Evolutionary conservation across 2,329 filamentous ascomycete species (phyloP), one percentile per base, ranked within the genome.

Genomic region (Colletotrichum acutatum): DNA sequence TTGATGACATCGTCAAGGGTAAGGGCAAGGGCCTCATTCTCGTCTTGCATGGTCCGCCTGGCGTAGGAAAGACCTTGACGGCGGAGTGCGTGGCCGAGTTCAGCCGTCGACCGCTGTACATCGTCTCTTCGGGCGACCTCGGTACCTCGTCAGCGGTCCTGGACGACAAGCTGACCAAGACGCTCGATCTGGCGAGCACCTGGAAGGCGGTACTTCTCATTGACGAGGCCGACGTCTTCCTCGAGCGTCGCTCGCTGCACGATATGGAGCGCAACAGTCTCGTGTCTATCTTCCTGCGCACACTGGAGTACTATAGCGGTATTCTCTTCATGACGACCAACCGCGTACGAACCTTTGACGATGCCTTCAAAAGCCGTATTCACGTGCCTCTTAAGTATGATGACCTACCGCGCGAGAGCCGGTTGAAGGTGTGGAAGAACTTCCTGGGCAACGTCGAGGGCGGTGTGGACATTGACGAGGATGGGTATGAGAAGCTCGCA

Each of bases 141-240:
- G 93, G 93, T 34, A 90, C 90, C 2, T 89, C 91, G 66, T 88
- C 91, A 0, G 85, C 87, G 70, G 87, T 87, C 14, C 87, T 95
- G 0, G 93, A 94, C 79, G 84, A 84, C 7, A 90, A 91, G 77
- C 86, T 94, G 9, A 93, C 95, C 79, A 94, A 94, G 81, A 95
- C 97, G 63, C 88, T 95, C 74, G 91, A 94, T 78, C 93, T 97
- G 59, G 95, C 94, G 53, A 94, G 96, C 78, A 90, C 91, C 0
- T 97, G 95, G 95, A 93, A 94, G 22, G 95, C 94, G 0, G 93
- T 98, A 7, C 85, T 97, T 0, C 88, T 97, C 2, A 89, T 98
- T 1, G 95, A 97, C 77, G 95, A 97, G 83, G 94, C 93, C 1
- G 94, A 96, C 77, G 93, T 95, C 4, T 95, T 95, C 83, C 85